Conservation (phyloP, 225 moss, liverwort and hornwort species). For the Lunularia cruciata region DNA sequence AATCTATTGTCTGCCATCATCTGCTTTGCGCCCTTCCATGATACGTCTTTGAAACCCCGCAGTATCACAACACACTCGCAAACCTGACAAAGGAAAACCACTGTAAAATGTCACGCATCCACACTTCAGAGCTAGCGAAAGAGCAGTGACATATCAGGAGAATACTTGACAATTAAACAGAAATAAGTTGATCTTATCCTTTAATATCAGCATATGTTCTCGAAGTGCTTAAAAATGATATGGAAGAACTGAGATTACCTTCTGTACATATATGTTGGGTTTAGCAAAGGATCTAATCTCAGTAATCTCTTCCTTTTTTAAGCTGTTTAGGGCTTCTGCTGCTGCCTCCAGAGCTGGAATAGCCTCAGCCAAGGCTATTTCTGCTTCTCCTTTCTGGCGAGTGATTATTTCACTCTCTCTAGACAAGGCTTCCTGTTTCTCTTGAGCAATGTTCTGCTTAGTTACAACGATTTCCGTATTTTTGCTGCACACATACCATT, state of each 20-base stretch:
- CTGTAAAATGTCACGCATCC: neutral
- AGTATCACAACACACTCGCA: constrained; percentile 90
- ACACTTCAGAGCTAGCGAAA: neutral
- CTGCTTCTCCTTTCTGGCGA: constrained; percentile 75
- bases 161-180: neutral
- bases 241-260: constrained; percentile 47
- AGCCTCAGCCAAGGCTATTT: constrained; percentile 72
- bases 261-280: constrained; percentile 89
- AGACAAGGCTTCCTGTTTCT: constrained; percentile 63
- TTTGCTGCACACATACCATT: constrained; percentile 41
- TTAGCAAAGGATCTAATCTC: constrained; percentile 94
- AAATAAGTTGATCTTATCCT: too few relatives aligned
- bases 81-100: too few relatives aligned
- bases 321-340: constrained; percentile 68
- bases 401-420: constrained; percentile 69
- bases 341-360: constrained; percentile 81
- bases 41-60: constrained; percentile 64
- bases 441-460: constrained; percentile 78
- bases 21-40: constrained; percentile 93
- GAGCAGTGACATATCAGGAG: too few relatives aligned
- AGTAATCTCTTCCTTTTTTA: constrained; percentile 92
- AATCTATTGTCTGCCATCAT: constrained; percentile 97
- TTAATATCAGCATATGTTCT: too few relatives aligned
- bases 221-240: too few relatives aligned
- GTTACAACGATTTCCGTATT: constrained; percentile 60